phyloP scores from a whole-genome alignment of 2,329 filamentous ascomycete genomes.

The Trichoderma sp. region DNA sequence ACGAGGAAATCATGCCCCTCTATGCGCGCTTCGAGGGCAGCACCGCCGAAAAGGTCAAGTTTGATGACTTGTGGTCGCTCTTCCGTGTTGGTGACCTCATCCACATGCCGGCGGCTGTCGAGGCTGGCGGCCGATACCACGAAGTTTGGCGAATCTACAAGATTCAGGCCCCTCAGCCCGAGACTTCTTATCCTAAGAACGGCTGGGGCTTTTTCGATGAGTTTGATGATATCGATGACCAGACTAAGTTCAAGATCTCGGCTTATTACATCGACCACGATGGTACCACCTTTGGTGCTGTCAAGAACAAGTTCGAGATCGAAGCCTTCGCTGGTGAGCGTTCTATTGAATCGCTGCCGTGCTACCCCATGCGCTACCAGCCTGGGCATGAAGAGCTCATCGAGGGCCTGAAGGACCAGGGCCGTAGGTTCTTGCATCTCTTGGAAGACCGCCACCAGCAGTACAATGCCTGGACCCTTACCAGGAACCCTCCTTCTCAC shows the following conservation, averaged over 20 bases:
- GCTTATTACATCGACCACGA: slow-evolving; percentile 46
- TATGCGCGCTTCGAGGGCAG: slow-evolving; percentile 31
- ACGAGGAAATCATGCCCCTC: slow-evolving; percentile 41
- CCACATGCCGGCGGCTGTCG: slow-evolving; percentile 38
- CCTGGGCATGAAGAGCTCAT: slow-evolving; percentile 37
- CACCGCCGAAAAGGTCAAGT: slow-evolving; percentile 35
- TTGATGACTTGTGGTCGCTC: slow-evolving; percentile 43
- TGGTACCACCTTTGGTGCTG: slow-evolving; percentile 38
- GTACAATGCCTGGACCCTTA: slow-evolving; percentile 44
- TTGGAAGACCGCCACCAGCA: slow-evolving; percentile 39
- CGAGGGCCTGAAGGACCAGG: slow-evolving; percentile 33
- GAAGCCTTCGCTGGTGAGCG: slow-evolving; percentile 39
- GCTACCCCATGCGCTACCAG: slow-evolving; percentile 41
- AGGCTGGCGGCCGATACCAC: slow-evolving; percentile 38
- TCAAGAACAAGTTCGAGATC: slow-evolving; percentile 39
- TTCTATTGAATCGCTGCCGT: slow-evolving; percentile 37
- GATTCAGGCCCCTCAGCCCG: slow-evolving; percentile 32
- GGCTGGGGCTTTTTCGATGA: slow-evolving; percentile 40
- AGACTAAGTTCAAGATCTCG: slow-evolving; percentile 38
- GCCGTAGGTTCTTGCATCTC: slow-evolving; percentile 34
- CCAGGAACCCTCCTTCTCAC: slow-evolving; percentile 36
- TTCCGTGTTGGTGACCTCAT: slow-evolving; percentile 42
- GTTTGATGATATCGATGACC: slow-evolving; percentile 29
- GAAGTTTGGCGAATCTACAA: slow-evolving; percentile 41
- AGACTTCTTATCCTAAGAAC: slow-evolving; percentile 30